phyloP scores from a whole-genome alignment of 306 rosid species.

The Crotalaria pallida region DNA sequence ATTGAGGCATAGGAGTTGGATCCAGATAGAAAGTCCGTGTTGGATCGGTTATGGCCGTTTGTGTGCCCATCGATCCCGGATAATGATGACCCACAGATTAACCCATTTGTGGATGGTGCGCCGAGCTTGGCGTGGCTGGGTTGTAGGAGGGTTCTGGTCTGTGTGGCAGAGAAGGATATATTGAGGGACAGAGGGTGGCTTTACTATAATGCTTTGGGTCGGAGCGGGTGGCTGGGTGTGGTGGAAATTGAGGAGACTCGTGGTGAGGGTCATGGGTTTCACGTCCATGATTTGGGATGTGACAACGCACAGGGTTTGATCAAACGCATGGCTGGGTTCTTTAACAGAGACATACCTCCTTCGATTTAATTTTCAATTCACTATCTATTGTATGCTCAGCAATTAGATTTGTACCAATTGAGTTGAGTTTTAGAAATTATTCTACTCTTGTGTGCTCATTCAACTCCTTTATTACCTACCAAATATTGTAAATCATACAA shows the following conservation, averaged over 20 bases:
- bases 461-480: background rate
- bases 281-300: constrained; percentile 9
- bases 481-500: background rate
- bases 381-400: too few species aligned
- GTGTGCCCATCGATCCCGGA: constrained; percentile 22
- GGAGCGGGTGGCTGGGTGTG: constrained; percentile 31
- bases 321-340: constrained; percentile 21
- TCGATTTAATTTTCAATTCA: too few species aligned
- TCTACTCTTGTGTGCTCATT: background rate
- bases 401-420: too few species aligned
- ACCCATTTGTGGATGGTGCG: constrained; percentile 31
- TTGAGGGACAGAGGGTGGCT: constrained; percentile 31
- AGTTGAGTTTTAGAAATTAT: too few species aligned
- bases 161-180: constrained; percentile 43
- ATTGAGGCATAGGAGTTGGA: constrained; percentile 22
- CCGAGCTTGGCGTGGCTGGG: constrained; percentile 32
- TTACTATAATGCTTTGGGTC: constrained; percentile 23
- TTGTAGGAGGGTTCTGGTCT: constrained; percentile 34
- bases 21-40: background rate
- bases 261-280: constrained; percentile 29
- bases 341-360: too few species aligned
- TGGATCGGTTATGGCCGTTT: constrained; percentile 27
- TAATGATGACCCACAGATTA: constrained; percentile 23
- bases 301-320: constrained; percentile 27
- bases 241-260: constrained; percentile 29